Percentiles rank a stretch among this genome's conserved stretches.
Evolutionary conservation across 176 grass and related monocot species (phyloP).

Genomic region (Cocos nucifera): DNA sequence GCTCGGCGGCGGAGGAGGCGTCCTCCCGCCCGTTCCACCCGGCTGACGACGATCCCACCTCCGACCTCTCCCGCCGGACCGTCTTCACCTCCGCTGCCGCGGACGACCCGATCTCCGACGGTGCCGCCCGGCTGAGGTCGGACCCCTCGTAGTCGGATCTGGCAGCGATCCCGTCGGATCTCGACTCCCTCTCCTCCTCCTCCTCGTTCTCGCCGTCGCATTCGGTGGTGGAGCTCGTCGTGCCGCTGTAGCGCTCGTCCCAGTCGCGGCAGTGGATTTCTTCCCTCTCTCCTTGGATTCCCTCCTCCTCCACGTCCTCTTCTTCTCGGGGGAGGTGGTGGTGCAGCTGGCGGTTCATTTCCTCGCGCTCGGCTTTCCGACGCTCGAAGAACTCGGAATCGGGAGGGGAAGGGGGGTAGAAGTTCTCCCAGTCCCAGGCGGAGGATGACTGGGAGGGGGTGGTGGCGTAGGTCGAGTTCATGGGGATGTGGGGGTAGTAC

Average conservation of each 20-base stretch:
- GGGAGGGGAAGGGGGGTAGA: conserved; percentile 85
- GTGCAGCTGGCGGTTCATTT: conserved; percentile 32
- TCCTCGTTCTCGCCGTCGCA: conserved; percentile 2
- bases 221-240: conserved; percentile 20
- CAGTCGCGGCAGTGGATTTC: conserved; percentile 36
- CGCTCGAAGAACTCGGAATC: conserved; percentile 91
- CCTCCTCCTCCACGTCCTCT: conserved; percentile 41
- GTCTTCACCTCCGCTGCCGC: conserved; percentile 22
- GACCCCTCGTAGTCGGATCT: conserved; percentile 57
- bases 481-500: conserved; percentile 1
- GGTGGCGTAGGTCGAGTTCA: conserved; percentile 15
- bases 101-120: conserved; percentile 21
- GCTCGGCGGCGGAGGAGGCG: conserved; percentile 25
- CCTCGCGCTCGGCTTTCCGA: conserved; percentile 61
- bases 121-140: conserved; percentile 5
- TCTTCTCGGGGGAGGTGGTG: conserved; percentile 34
- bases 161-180: conserved; percentile 46
- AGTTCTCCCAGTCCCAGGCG: conserved; percentile 94
- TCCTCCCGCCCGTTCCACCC: conserved; percentile 19
- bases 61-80: conserved; percentile 43
- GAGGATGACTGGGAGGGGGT: conserved; percentile 86
- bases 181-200: conserved; percentile 1
- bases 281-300: conserved; percentile 38
- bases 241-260: conserved; percentile 24
- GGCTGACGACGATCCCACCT: conserved; percentile 20